These are phyloP conservation scores for Gigaspora rosea DNA, from an alignment of 192 early-diverging fungal species.

Conservation along the genomic window DNA sequence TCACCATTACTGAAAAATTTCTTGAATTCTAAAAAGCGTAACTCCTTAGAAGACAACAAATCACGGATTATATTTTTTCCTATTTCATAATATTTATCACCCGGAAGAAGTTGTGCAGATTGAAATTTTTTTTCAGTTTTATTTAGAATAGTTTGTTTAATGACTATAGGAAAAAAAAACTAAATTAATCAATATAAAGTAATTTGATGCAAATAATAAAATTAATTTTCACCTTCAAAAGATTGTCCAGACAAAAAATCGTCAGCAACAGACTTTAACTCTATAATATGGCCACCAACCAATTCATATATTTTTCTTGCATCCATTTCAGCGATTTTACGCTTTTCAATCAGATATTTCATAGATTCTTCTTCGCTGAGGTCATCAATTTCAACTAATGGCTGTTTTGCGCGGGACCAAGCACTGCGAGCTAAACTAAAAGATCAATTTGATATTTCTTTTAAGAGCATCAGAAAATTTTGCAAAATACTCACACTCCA, in stretches of 20 bases:
- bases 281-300: slow-evolving; percentile 10
- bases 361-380: slow-evolving; percentile 26
- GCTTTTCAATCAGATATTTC: slow-evolving; percentile 21
- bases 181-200: background rate
- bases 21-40: background rate
- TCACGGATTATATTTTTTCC: background rate
- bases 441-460: background rate
- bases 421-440: background rate
- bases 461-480: background rate
- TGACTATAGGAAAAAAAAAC: background rate
- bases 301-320: slow-evolving; percentile 24
- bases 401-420: slow-evolving; percentile 20
- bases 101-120: background rate
- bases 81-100: slow-evolving; percentile 19
- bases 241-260: background rate
- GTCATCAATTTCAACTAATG: slow-evolving; percentile 19
- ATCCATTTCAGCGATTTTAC: background rate
- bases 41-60: slow-evolving; percentile 18
- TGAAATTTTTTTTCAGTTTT: background rate
- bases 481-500: slow-evolving; percentile 20
- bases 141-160: background rate
- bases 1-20: slow-evolving; percentile 24
- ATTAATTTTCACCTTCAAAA: slow-evolving; percentile 11
- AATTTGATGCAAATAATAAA: background rate
- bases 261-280: slow-evolving; percentile 8